phyloP scores from a whole-genome alignment of 2,329 filamentous ascomycete species.

The Aspergillus novoparasiticus region DNA sequence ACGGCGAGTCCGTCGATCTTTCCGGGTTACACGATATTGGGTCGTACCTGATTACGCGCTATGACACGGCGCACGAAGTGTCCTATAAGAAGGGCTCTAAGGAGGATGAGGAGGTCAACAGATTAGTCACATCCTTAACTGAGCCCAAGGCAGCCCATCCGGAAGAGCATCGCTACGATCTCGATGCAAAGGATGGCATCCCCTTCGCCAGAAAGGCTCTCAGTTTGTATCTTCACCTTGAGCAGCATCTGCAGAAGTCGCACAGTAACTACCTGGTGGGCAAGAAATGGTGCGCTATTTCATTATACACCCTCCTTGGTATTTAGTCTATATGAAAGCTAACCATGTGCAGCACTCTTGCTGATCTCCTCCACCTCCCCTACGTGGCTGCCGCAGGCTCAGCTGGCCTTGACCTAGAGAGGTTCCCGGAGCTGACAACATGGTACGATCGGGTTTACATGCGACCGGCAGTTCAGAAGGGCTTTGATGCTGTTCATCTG shows the following conservation, averaged over 20 bases:
- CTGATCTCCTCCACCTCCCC: slow-evolving; percentile 13
- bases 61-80: slow-evolving; percentile 4
- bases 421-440: slow-evolving; percentile 16
- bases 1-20: slow-evolving; percentile 2
- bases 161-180: not conserved
- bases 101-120: slow-evolving; percentile 3
- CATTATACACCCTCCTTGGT: not conserved
- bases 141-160: not conserved
- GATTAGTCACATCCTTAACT: not conserved
- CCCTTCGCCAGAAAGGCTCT: slow-evolving; percentile 9
- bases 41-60: slow-evolving; percentile 8
- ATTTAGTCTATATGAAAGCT: not conserved
- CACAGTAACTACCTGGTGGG: slow-evolving; percentile 11
- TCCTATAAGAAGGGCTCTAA: slow-evolving; percentile 7
- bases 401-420: slow-evolving; percentile 12
- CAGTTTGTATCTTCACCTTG: slow-evolving; percentile 14
- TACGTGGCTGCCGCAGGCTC: slow-evolving; percentile 12
- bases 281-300: slow-evolving; percentile 14
- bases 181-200: not conserved
- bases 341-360: slow-evolving; percentile 12
- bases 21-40: not conserved
- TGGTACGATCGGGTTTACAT: slow-evolving; percentile 16
- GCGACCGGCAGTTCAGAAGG: slow-evolving; percentile 1
- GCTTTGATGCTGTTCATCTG: not conserved
- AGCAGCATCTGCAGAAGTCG: slow-evolving; percentile 12